phyloP scores from a whole-genome alignment of 768 basidiomycete genomes.

The Leucosporidium scottii region DNA sequence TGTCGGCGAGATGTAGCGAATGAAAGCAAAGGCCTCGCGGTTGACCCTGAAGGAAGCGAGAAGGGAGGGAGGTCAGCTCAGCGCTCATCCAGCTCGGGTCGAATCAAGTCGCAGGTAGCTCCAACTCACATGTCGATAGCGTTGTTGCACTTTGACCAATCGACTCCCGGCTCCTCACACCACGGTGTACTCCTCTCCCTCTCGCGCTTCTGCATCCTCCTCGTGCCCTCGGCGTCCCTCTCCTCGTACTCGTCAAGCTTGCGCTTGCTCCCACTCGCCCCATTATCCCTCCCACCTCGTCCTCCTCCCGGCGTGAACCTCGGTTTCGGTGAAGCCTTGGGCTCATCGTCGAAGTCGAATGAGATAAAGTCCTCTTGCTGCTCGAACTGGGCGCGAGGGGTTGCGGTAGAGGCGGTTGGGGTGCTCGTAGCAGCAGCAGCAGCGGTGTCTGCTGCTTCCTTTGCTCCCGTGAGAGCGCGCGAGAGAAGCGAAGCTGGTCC shows the following conservation, averaged over 20 bases:
- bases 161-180: conserved; percentile 29
- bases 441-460: neutral
- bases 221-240: conserved; percentile 18
- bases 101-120: too few relatives aligned
- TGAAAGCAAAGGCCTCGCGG: conserved; percentile 75
- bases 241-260: conserved; percentile 8
- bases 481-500: neutral
- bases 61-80: neutral
- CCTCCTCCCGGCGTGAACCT: conserved; percentile 8
- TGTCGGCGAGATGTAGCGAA: conserved; percentile 79
- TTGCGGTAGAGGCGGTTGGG: neutral
- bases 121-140: conserved; percentile 18
- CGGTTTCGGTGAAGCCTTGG: neutral
- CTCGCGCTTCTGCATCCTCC: conserved; percentile 21
- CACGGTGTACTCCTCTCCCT: conserved; percentile 24
- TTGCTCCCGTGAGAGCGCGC: neutral
- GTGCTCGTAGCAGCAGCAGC: neutral
- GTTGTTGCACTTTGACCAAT: conserved; percentile 17
- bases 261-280: conserved; percentile 10
- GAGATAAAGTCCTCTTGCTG: conserved; percentile 36
- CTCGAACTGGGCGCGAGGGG: conserved; percentile 22
- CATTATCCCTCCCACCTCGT: conserved; percentile 5
- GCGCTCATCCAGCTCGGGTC: neutral
- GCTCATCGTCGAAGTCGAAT: conserved; percentile 25
- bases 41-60: conserved; percentile 59